These are phyloP conservation scores for Marchantia polymorpha DNA, from an alignment of 225 moss, liverwort and hornwort species.

Conservation along the genomic window DNA sequence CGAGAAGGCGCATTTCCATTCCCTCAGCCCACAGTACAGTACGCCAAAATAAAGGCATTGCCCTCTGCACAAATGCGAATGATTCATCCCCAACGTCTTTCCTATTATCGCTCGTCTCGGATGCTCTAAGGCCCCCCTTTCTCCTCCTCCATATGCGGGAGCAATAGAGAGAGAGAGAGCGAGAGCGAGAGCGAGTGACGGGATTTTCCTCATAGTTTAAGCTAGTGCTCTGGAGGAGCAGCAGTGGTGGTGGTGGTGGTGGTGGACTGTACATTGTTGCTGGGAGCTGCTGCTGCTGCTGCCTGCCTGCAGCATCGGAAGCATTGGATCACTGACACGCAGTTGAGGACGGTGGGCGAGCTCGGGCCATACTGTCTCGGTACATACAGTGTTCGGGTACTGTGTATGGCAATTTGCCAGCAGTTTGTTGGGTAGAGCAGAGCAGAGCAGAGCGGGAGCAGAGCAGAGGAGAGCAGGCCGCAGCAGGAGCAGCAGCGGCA, in stretches of 20 bases:
- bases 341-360: background rate
- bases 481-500: too few relatives aligned
- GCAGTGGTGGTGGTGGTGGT: background rate
- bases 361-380: background rate
- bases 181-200: background rate
- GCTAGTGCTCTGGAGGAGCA: background rate
- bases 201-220: background rate
- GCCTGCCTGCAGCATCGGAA: background rate
- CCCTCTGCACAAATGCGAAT: too few relatives aligned
- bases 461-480: background rate
- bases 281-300: background rate
- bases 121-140: background rate
- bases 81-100: slow-evolving; percentile 2
- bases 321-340: slow-evolving; percentile 11
- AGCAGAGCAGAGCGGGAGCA: too few relatives aligned
- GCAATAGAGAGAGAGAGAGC: background rate
- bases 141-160: background rate
- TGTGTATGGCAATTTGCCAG: background rate
- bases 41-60: too few relatives aligned
- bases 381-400: slow-evolving; percentile 2
- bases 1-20: too few relatives aligned
- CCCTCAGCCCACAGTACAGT: too few relatives aligned
- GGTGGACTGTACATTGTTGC: background rate
- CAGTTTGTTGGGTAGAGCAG: background rate
- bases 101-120: background rate